Conservation (phyloP, 257 asterid genomes). For the Solanum sejunctum region DNA sequence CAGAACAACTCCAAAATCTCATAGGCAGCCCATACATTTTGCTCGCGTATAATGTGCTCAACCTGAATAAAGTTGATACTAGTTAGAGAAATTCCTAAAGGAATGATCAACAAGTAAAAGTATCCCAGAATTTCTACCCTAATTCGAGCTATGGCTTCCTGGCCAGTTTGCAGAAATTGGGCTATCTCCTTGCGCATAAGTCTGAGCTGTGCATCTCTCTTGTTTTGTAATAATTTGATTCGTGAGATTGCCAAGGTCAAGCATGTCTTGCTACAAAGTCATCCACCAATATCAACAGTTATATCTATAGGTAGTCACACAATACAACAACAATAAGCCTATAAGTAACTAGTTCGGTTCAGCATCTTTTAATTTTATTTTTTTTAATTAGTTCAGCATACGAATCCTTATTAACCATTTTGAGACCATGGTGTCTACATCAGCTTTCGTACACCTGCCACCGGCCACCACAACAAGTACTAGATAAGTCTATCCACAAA, state of each 20-base stretch:
- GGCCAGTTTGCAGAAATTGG: conserved; percentile 80
- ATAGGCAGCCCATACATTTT: conserved; percentile 79
- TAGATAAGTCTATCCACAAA: not conserved
- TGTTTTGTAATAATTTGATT: conserved; percentile 81
- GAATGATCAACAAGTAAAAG: not conserved
- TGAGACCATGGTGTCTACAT: not conserved
- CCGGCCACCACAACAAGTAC: not conserved
- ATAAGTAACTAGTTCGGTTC: not conserved
- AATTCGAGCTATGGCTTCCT: conserved; percentile 83
- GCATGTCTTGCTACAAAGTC: conserved; percentile 72
- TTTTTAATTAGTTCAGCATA: not conserved
- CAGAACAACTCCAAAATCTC: conserved; percentile 78
- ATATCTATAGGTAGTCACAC: not conserved
- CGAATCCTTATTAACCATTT: not conserved
- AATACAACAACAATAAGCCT: not conserved
- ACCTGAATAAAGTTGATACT: conserved; percentile 25
- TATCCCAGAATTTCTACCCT: conserved; percentile 28
- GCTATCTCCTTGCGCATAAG: conserved; percentile 87
- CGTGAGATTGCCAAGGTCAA: conserved; percentile 77
- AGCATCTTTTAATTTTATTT: not conserved
- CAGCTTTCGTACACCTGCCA: not conserved
- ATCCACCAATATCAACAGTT: not conserved
- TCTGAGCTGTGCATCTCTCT: conserved; percentile 69
- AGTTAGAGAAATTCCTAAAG: not conserved
- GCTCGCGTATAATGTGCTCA: conserved; percentile 89